Conservation (phyloP, 441 rosid species). For the Biscutella laevigata region DNA sequence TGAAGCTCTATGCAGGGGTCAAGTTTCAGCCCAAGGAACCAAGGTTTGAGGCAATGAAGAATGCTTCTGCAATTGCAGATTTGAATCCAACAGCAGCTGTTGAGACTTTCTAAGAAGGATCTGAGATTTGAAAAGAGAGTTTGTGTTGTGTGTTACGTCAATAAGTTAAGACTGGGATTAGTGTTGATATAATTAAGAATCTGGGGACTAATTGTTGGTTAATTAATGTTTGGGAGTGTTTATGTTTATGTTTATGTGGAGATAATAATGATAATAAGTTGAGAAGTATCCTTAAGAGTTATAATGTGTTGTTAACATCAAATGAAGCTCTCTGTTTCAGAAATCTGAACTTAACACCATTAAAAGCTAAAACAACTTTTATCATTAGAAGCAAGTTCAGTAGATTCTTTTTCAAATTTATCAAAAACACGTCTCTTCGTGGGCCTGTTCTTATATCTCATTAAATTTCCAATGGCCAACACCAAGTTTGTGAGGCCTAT, state of each 20-base stretch:
- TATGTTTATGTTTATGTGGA: conserved; percentile 15
- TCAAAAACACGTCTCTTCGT: too few relatives aligned
- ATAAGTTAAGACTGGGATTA: conserved; percentile 15
- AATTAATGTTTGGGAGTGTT: conserved; percentile 12
- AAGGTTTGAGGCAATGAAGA: conserved; percentile 83
- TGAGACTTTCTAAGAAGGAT: conserved; percentile 18
- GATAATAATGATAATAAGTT: conserved; percentile 5
- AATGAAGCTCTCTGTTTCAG: neutral
- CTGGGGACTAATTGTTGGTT: conserved; percentile 13
- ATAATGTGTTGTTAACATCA: neutral
- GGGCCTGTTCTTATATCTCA: neutral
- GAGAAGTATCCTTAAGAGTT: neutral
- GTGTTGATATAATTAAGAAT: conserved; percentile 6
- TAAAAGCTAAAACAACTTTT: neutral
- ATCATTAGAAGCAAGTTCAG: neutral
- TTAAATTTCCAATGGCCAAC: neutral
- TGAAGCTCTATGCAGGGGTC: conserved; percentile 65
- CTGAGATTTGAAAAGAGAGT: neutral
- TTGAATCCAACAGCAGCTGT: conserved; percentile 40
- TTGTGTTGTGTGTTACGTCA: conserved; percentile 21
- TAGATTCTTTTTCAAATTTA: too few relatives aligned
- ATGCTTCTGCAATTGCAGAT: conserved; percentile 23
- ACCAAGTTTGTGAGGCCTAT: neutral
- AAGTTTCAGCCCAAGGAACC: conserved; percentile 89
- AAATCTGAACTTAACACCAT: neutral